phyloP scores from a whole-genome alignment of 2,329 filamentous ascomycete species.

The Alternaria incomplexa region DNA sequence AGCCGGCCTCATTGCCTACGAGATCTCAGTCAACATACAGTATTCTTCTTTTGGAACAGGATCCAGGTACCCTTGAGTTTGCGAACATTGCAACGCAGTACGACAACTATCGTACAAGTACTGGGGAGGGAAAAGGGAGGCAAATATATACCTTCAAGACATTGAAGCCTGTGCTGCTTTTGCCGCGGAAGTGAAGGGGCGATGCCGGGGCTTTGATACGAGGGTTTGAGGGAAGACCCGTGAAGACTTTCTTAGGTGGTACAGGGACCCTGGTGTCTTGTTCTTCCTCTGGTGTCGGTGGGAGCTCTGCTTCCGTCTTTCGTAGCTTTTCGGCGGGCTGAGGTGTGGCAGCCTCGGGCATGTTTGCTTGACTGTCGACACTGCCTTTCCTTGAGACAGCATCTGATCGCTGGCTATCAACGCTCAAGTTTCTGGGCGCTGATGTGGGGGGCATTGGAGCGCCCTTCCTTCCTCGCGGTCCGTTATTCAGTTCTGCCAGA shows the following conservation, averaged over 20 bases:
- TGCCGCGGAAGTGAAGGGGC: slow-evolving; percentile 41
- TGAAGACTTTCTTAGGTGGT: slow-evolving; percentile 32
- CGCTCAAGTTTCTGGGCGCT: slow-evolving; percentile 21
- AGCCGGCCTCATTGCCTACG: slow-evolving; percentile 29
- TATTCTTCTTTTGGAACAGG: background rate
- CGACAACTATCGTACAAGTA: slow-evolving; percentile 25
- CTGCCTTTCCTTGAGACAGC: slow-evolving; percentile 1
- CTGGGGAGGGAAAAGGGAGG: slow-evolving; percentile 29
- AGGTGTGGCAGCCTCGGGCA: background rate
- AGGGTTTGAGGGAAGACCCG: slow-evolving; percentile 41
- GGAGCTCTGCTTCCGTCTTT: slow-evolving; percentile 22
- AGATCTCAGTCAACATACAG: background rate
- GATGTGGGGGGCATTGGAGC: slow-evolving; percentile 30
- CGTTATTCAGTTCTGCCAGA: slow-evolving; percentile 36
- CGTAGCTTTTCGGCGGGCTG: slow-evolving; percentile 8
- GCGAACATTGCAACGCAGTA: slow-evolving; percentile 11
- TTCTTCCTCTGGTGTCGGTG: slow-evolving; percentile 41
- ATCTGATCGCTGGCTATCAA: slow-evolving; percentile 10
- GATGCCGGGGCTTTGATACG: slow-evolving; percentile 27
- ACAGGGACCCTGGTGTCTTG: slow-evolving; percentile 15
- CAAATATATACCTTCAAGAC: slow-evolving; percentile 44
- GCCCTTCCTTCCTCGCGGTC: slow-evolving; percentile 38
- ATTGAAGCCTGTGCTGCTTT: slow-evolving; percentile 48
- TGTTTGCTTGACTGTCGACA: background rate
- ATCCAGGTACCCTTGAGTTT: slow-evolving; percentile 11